Evolutionary conservation across 495 filamentous ascomycete species (phyloP), one percentile per base, ranked within the genome.

Genomic region (Podospora australis): DNA sequence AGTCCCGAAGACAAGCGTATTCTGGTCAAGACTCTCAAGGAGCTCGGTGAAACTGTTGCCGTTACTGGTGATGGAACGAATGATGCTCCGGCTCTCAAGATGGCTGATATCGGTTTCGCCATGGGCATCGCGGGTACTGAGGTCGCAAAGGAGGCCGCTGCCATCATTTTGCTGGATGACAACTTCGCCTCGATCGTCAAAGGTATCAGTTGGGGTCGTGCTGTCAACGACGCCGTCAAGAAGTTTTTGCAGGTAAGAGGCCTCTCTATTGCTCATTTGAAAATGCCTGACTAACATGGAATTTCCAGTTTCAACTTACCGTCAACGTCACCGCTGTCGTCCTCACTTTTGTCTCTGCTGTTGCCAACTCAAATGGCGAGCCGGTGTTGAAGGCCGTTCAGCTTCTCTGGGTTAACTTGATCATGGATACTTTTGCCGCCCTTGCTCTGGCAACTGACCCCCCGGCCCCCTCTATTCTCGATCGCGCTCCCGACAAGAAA

Each of bases 111-210:
- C 25, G 88, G 88, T n/a, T 95, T 95, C 65, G 89, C 88, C 47
- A 95, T 95, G 88, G 88, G 88, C 29, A 90, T 92, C 59, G 79
- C 87, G 17, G 88, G 88, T 32, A 95, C 88, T 1, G 88, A 92
- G 58, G 88, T 95, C 5, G 88, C 88, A 20, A 95, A 95, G 70
- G 88, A 95, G 64, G 88, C 88, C 8, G 90, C 87, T 44, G 84
- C 84, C 1, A 95, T 95, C 50, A 91, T 95, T 56, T 75, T 94
- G 1, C 83, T 95, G 73, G 88, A 95, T 57, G 88, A 95, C 56
- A 94, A 94, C 65, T 95, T 95, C 68, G 62, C 66, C 44, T 90
- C 86, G 4, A 95, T 92, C 54, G 81, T 94, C 46, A 92, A 88
- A 56, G 88, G 88, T 6, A 82, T 95, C 56, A 84, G 86, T 65